Percentiles rank a stretch among this genome's conserved stretches.
Conservation (phyloP, 2,329 filamentous ascomycete genomes). For the Fusarium sp. region DNA sequence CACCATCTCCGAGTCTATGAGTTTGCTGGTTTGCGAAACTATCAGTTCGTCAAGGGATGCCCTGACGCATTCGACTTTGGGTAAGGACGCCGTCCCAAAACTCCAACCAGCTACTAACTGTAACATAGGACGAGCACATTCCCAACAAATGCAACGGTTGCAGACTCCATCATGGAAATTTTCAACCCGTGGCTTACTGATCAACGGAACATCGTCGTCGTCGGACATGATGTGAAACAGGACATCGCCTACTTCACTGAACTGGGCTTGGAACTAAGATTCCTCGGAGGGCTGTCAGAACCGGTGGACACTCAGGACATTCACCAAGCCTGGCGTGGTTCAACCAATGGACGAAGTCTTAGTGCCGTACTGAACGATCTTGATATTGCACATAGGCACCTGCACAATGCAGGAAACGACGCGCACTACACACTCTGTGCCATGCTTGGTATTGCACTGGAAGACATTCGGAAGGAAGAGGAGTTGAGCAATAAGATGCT, state of each 20-base stretch:
- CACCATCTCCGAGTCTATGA: slow-evolving; percentile 84
- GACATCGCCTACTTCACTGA: slow-evolving; percentile 76
- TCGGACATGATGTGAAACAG: slow-evolving; percentile 76
- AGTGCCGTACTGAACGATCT: slow-evolving; percentile 70
- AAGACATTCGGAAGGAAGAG: slow-evolving; percentile 36
- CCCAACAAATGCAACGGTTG: slow-evolving; percentile 48
- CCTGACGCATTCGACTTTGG: slow-evolving; percentile 81
- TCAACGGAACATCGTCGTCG: slow-evolving; percentile 70
- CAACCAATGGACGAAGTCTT: slow-evolving; percentile 65
- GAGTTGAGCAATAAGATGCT: slow-evolving; percentile 18
- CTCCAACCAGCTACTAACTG: slow-evolving; percentile 10
- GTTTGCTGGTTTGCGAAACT: slow-evolving; percentile 72
- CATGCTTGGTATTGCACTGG: slow-evolving; percentile 63
- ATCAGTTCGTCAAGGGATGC: slow-evolving; percentile 74
- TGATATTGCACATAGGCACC: slow-evolving; percentile 67
- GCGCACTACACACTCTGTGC: slow-evolving; percentile 81
- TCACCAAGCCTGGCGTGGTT: slow-evolving; percentile 70
- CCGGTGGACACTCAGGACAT: slow-evolving; percentile 78
- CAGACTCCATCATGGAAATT: slow-evolving; percentile 48
- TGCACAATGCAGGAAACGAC: slow-evolving; percentile 93
- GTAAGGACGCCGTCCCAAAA: slow-evolving; percentile 53
- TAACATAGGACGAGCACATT: slow-evolving; percentile 54
- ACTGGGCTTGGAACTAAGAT: slow-evolving; percentile 70
- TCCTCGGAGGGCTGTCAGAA: slow-evolving; percentile 65
- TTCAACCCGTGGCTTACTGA: slow-evolving; percentile 46